Evolutionary conservation across 116 monocot genomes (phyloP).

Genomic region (Papilionanthe hybrid): DNA sequence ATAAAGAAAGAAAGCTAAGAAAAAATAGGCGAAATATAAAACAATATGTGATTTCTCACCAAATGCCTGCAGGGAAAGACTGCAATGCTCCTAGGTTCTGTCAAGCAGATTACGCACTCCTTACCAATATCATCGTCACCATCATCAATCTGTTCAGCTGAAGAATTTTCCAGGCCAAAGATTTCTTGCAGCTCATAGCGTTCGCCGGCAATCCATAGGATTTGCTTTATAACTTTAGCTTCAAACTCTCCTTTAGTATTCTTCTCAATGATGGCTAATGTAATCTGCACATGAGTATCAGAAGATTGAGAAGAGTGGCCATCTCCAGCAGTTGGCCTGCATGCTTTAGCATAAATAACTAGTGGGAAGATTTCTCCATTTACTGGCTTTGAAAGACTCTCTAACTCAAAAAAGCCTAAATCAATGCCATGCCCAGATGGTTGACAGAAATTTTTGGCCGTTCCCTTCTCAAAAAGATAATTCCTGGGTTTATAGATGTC

Average conservation of each 20-base stretch:
- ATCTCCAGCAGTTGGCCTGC: not conserved
- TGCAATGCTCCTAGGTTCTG: conserved; percentile 75
- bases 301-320: conserved; percentile 3
- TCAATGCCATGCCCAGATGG: conserved; percentile 77
- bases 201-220: conserved; percentile 68
- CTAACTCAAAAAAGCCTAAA: conserved; percentile 70
- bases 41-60: conserved; percentile 43
- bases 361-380: conserved; percentile 58
- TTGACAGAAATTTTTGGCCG: conserved; percentile 62
- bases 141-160: conserved; percentile 21
- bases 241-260: conserved; percentile 34
- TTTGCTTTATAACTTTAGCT: conserved; percentile 74
- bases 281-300: conserved; percentile 53
- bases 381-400: conserved; percentile 65
- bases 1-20: not conserved
- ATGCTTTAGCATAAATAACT: conserved; percentile 58
- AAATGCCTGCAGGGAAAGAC: conserved; percentile 88
- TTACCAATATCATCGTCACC: conserved; percentile 52
- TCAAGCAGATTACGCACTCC: conserved; percentile 91
- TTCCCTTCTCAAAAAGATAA: conserved; percentile 55
- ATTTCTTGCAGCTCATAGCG: conserved; percentile 86
- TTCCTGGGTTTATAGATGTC: conserved; percentile 34
- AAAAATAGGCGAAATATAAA: not conserved
- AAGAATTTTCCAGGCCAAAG: conserved; percentile 50
- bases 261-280: conserved; percentile 66